Evolutionary conservation across 805 yeast genomes (phyloP), one percentile per base, ranked within the genome.

Genomic region (Brettanomyces anomalus): DNA sequence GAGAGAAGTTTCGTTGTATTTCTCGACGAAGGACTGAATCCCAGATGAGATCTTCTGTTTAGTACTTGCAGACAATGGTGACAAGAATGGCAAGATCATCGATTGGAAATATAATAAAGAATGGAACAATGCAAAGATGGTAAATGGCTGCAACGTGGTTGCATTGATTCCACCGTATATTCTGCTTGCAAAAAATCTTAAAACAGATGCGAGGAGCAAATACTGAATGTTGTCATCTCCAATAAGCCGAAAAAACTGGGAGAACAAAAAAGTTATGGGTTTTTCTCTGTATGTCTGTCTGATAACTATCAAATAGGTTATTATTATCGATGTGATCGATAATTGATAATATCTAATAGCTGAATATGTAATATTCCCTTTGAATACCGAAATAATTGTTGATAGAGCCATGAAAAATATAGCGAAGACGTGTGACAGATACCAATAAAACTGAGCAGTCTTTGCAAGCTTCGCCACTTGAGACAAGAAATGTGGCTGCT

Each of bases 391-490:
- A 31, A 55, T 64, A 32, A 72, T 41, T 36, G 65, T 58, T 52
- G 65, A 67, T 16, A 61, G 48, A 3, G 61, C 44, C 52, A 72
- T 71, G 57, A 63, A 72, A 42, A 58, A 49, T 3, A 76, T 49
- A 2, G 79, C 74, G 28, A 68, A 55, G 13, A 74, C 66, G 58
- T 81, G 85, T 15, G 84, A 81, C 21, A 78, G 42, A 49, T 73
- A 81, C 89, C 89, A 81, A 51, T 77, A 77, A 55, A 81, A 79
- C 56, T 81, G 86, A 7, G 78, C 77, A 10, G 79, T 72, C 49
- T 61, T 44, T 11, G 52, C 41, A 11, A 58, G 46, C 20, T 34
- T 40, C 26, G 42, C 43, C 14, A 53, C 15, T 35, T 49, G 50
- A n/a, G 37, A 8, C 8, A 39, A 15, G 14, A 46, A 44, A 17